These are phyloP conservation scores for Deinandra increscens DNA, from an alignment of 129 eudicot species.

Conservation along the genomic window DNA sequence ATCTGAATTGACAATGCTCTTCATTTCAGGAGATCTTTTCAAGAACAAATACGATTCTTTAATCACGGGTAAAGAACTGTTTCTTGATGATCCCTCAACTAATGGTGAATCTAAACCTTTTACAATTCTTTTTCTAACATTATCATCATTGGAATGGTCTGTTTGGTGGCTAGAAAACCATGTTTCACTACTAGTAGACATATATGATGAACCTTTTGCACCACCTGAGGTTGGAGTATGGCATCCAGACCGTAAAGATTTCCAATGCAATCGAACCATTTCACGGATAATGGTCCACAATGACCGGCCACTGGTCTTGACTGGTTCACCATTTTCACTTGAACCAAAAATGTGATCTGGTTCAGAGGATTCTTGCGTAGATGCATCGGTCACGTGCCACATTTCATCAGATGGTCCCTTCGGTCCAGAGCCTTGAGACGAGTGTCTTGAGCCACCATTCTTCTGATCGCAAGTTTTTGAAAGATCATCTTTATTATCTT, in stretches of 20 bases:
- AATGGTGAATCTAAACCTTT: slow-evolving; percentile 34
- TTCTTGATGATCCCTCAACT: slow-evolving; percentile 30
- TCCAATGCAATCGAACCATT: slow-evolving; percentile 56
- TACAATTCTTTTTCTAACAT: slow-evolving; percentile 22
- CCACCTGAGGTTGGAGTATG: slow-evolving; percentile 52
- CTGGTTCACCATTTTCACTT: slow-evolving; percentile 29
- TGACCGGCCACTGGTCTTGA: slow-evolving; percentile 56
- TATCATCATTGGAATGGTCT: slow-evolving; percentile 43
- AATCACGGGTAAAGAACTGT: slow-evolving; percentile 26
- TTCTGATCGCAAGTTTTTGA: neutral
- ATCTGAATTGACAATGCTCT: slow-evolving; percentile 30
- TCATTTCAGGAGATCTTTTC: slow-evolving; percentile 42
- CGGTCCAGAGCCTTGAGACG: slow-evolving; percentile 41
- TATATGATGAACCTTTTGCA: slow-evolving; percentile 52
- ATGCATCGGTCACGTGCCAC: slow-evolving; percentile 62
- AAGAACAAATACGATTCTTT: slow-evolving; percentile 24
- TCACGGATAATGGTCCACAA: slow-evolving; percentile 66
- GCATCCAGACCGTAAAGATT: slow-evolving; percentile 45
- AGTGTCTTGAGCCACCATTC: slow-evolving; percentile 35
- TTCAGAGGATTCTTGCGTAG: slow-evolving; percentile 27
- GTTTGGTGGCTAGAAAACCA: slow-evolving; percentile 80
- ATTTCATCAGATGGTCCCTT: slow-evolving; percentile 81
- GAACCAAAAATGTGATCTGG: neutral
- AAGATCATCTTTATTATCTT: slow-evolving; percentile 9
- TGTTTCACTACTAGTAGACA: slow-evolving; percentile 61